A percentile compares a stretch with the other conserved stretches of the same genome.
These are phyloP conservation scores for Eleusine coracana DNA, from an alignment of 176 grass and related monocot genomes.

Conservation along the genomic window DNA sequence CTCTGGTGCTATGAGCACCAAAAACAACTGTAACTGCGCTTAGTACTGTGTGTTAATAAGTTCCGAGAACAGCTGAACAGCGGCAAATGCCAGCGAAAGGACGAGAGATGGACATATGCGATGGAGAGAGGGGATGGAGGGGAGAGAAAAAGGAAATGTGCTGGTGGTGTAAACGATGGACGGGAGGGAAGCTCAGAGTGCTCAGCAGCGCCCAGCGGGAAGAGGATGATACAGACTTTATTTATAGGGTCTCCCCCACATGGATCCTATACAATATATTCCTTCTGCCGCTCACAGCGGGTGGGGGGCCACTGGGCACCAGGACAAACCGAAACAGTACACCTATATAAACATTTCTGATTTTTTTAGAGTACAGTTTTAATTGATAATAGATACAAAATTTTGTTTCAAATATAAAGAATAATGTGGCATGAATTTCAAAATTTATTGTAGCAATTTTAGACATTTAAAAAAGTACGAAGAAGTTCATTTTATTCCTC, in stretches of 20 bases:
- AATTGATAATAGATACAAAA: too few species aligned
- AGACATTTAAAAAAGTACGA: too few species aligned
- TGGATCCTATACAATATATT: not conserved
- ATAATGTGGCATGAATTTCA: too few species aligned
- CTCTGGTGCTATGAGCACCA: not conserved
- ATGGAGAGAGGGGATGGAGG: not conserved
- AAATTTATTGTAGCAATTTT: too few species aligned
- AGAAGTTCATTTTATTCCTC: too few species aligned
- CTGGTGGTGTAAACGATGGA: not conserved
- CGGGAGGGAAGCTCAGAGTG: not conserved
- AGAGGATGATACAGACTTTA: constrained; percentile 2
- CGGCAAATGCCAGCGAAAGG: not conserved
- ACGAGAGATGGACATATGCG: not conserved
- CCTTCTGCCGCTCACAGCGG: not conserved
- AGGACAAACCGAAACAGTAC: not conserved
- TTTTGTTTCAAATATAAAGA: too few species aligned
- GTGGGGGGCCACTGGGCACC: not conserved
- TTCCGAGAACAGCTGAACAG: constrained; percentile 9
- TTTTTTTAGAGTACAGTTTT: too few species aligned
- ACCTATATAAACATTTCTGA: too few species aligned
- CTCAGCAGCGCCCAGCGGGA: not conserved
- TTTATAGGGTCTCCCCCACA: not conserved
- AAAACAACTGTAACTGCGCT: not conserved
- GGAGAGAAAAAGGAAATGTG: not conserved
- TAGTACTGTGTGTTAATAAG: not conserved